A percentile compares a stretch with the other conserved stretches of the same genome.
These are phyloP conservation scores for Trichophyton schoenleinii DNA, from an alignment of 2,329 filamentous ascomycete species.

Conservation along the genomic window DNA sequence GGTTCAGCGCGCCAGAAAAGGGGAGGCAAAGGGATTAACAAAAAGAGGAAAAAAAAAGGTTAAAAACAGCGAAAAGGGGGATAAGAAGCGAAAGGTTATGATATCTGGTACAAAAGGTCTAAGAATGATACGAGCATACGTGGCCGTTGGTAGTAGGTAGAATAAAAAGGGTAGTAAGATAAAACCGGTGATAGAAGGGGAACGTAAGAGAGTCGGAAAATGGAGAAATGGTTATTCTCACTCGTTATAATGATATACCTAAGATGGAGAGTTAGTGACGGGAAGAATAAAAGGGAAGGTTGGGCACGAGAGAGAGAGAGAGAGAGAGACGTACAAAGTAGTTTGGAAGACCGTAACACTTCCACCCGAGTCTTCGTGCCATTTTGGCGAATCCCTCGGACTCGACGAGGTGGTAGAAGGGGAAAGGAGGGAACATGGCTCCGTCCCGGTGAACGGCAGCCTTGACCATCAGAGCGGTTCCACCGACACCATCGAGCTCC, in stretches of 20 bases:
- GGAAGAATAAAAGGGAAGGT: not conserved
- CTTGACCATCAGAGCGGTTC: slow-evolving; percentile 84
- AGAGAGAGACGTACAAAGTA: slow-evolving; percentile 60
- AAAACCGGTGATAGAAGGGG: not conserved
- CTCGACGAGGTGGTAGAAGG: slow-evolving; percentile 95
- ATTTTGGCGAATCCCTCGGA: slow-evolving; percentile 98
- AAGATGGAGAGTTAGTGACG: slow-evolving; percentile 8
- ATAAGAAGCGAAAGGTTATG: not conserved
- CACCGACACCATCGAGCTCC: slow-evolving; percentile 81
- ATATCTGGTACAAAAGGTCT: not conserved
- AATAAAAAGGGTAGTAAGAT: not conserved
- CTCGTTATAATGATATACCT: slow-evolving; percentile 89
- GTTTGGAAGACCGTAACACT: slow-evolving; percentile 79
- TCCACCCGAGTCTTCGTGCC: slow-evolving; percentile 78
- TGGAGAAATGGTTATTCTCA: slow-evolving; percentile 30
- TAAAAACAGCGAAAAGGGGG: slow-evolving; percentile 1
- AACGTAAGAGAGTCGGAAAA: not conserved
- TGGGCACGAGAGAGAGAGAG: not conserved
- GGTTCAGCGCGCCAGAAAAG: slow-evolving; percentile 2
- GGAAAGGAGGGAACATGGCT: slow-evolving; percentile 94
- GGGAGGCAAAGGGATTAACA: not conserved
- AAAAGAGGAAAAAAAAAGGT: not conserved
- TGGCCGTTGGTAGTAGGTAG: not conserved
- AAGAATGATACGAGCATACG: not conserved
- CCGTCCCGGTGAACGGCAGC: slow-evolving; percentile 94